These are phyloP conservation scores for Sarocladium strictum DNA, from an alignment of 2,329 filamentous ascomycete species.

Conservation along the genomic window DNA sequence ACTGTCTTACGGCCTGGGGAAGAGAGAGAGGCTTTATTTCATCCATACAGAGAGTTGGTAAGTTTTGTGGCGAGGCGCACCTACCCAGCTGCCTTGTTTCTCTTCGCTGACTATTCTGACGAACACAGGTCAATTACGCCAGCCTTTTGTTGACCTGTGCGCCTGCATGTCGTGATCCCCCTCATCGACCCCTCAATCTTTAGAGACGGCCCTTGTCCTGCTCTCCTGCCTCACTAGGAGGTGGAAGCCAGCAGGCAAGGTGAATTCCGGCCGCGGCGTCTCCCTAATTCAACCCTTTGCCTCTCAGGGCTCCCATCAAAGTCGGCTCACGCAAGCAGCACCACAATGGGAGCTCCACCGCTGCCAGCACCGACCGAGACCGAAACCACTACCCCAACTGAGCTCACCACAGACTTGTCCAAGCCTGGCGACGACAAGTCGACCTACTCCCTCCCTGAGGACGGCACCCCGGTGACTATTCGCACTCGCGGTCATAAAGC, in stretches of 20 bases:
- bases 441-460: slow-evolving; percentile 74
- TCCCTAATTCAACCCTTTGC: neutral
- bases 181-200: neutral
- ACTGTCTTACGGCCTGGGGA: neutral
- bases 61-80: neutral
- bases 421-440: slow-evolving; percentile 63
- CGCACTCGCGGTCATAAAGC: slow-evolving; percentile 61
- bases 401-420: slow-evolving; percentile 61
- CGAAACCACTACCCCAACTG: slow-evolving; percentile 56
- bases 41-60: neutral
- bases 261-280: neutral
- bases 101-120: neutral
- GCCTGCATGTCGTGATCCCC: slow-evolving; percentile 3
- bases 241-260: slow-evolving; percentile 5
- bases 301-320: neutral
- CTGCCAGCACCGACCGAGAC: slow-evolving; percentile 76
- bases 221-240: slow-evolving; percentile 2
- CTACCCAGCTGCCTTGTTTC: neutral
- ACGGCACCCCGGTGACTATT: slow-evolving; percentile 89
- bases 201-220: slow-evolving; percentile 8
- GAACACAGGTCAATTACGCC: too few relatives aligned
- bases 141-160: neutral
- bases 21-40: neutral
- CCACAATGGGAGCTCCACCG: slow-evolving; percentile 56
- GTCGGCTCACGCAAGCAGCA: slow-evolving; percentile 13